These are phyloP conservation scores for Trametopsis cervina DNA, from an alignment of 768 basidiomycete genomes.

Conservation along the genomic window DNA sequence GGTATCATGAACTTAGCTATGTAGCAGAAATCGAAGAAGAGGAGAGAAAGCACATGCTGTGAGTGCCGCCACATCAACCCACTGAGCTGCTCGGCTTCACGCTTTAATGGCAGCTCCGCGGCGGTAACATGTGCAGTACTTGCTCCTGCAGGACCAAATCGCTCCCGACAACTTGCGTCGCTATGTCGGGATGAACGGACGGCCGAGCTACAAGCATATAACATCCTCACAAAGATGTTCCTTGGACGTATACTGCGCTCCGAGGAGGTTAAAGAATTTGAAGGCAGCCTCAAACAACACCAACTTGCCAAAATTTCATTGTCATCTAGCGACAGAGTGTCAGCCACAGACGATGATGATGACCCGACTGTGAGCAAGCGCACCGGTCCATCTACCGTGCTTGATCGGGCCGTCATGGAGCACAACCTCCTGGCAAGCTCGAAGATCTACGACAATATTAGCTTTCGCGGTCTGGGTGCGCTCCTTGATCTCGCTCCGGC, in stretches of 20 bases:
- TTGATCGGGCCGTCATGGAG: constrained; percentile 97
- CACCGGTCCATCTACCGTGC: constrained; percentile 89
- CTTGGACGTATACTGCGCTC: constrained; percentile 94
- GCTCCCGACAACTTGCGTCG: constrained; percentile 87
- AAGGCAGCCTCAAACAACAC: constrained; percentile 80
- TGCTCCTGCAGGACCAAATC: constrained; percentile 94
- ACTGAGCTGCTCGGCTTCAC: constrained; percentile 6
- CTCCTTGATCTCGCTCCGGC: constrained; percentile 85
- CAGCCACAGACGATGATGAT: constrained; percentile 46
- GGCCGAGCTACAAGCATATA: constrained; percentile 68
- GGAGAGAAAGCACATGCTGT: constrained; percentile 89
- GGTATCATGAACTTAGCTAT: constrained; percentile 93
- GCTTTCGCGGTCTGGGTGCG: constrained; percentile 88
- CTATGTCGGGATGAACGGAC: constrained; percentile 93
- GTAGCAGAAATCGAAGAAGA: constrained; percentile 89
- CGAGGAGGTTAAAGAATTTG: constrained; percentile 85
- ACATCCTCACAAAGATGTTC: constrained; percentile 97
- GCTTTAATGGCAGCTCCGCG: constrained; percentile 67
- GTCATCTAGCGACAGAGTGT: constrained; percentile 75
- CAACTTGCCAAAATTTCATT: constrained; percentile 90
- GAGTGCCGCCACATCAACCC: constrained; percentile 24
- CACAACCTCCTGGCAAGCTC: constrained; percentile 97
- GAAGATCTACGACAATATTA: constrained; percentile 96
- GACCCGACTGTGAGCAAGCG: constrained; percentile 64
- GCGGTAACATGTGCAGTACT: constrained; percentile 96